Evolutionary conservation across 306 rosid genomes (phyloP).

Genomic region (Quercus berberidifolia): DNA sequence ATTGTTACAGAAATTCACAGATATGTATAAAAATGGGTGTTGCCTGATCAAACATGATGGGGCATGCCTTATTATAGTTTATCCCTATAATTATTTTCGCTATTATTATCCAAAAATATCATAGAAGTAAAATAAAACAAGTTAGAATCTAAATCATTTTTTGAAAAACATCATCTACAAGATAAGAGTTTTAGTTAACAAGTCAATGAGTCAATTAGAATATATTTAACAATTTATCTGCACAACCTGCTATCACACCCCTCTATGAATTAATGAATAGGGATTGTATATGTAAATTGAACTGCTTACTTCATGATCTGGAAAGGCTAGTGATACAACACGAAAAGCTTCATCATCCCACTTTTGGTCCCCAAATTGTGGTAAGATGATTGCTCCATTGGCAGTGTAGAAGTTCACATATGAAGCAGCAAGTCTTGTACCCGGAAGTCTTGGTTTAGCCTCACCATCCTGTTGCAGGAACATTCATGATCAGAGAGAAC

Average conservation of each 20-base stretch:
- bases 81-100: too few species aligned
- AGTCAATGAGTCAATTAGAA: too few species aligned
- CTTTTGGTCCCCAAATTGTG: conserved; percentile 86
- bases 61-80: too few species aligned
- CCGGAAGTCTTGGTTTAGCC: conserved; percentile 61
- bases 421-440: conserved; percentile 89
- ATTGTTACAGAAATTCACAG: too few species aligned
- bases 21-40: too few species aligned
- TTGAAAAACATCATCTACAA: too few species aligned
- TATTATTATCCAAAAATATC: too few species aligned
- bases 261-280: not conserved
- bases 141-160: too few species aligned
- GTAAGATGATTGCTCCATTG: conserved; percentile 71
- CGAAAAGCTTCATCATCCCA: conserved; percentile 78
- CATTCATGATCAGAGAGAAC: conserved; percentile 5
- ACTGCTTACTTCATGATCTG: conserved; percentile 53
- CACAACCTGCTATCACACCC: not conserved
- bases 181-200: too few species aligned
- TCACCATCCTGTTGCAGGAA: conserved; percentile 35
- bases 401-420: conserved; percentile 92
- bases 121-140: too few species aligned
- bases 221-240: too few species aligned
- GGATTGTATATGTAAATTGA: not conserved
- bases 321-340: conserved; percentile 70
- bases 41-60: too few species aligned